These are phyloP conservation scores for Coemansia sp. DNA, from an alignment of 192 early-diverging fungal genomes.

Conservation along the genomic window DNA sequence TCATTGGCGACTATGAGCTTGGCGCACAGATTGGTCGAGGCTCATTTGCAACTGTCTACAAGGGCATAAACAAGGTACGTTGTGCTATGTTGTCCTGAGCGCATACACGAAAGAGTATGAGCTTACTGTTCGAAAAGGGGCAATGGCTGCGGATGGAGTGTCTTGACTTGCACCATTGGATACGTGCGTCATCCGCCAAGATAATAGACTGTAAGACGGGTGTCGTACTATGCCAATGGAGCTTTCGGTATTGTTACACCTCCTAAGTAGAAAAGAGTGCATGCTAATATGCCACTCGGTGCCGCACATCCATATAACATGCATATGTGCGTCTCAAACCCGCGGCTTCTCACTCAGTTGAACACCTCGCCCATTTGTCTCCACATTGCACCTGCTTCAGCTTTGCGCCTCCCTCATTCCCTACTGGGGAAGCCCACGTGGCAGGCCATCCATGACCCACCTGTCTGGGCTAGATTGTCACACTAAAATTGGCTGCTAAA, in stretches of 20 bases:
- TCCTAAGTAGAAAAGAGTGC: neutral
- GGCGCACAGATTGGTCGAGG: conserved; percentile 87
- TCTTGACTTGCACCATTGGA: neutral
- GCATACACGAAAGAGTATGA: neutral
- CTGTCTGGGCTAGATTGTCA: too few species aligned
- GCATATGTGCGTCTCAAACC: neutral
- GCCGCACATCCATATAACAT: conserved; percentile 5
- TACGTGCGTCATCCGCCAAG: neutral
- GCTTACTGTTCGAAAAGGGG: neutral
- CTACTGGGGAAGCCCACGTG: too few species aligned
- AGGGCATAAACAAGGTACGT: conserved; percentile 68
- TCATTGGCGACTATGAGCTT: conserved; percentile 77
- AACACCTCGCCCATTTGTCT: too few species aligned
- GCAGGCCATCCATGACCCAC: too few species aligned
- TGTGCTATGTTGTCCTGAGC: neutral
- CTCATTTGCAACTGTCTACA: conserved; percentile 94
- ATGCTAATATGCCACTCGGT: neutral
- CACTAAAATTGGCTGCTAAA: too few species aligned
- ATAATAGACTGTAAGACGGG: neutral
- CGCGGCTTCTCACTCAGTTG: neutral
- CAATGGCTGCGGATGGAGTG: neutral
- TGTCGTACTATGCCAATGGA: neutral
- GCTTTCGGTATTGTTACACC: neutral
- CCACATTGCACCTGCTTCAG: too few species aligned
- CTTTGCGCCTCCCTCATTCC: too few species aligned